phyloP scores from a whole-genome alignment of 1,139 yeast species.

The Pichia sp. region DNA sequence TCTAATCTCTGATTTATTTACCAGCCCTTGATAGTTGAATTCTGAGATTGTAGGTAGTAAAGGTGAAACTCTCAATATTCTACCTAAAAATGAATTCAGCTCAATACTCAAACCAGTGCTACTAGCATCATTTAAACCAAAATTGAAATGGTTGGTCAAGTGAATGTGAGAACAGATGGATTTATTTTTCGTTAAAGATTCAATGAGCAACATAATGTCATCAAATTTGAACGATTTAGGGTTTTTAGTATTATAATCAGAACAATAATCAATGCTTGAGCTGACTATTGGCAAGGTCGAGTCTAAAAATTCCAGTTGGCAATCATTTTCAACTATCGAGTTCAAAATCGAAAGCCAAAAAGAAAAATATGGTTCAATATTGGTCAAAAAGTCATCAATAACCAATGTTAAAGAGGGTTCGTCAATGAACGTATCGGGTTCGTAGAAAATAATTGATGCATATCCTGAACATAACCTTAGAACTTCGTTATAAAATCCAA shows the following conservation, averaged over 20 bases:
- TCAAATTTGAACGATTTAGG: constrained; percentile 30
- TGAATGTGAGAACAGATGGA: constrained; percentile 56
- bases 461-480: constrained; percentile 53
- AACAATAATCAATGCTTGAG: constrained; percentile 13
- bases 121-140: constrained; percentile 28
- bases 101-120: constrained; percentile 46
- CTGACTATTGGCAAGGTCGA: constrained; percentile 44
- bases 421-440: constrained; percentile 55
- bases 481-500: constrained; percentile 38
- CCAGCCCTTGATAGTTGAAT: constrained; percentile 36
- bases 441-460: constrained; percentile 62
- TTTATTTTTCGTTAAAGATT: constrained; percentile 52
- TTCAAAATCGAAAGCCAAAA: constrained; percentile 52
- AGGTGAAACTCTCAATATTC: constrained; percentile 71
- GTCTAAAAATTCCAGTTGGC: constrained; percentile 50
- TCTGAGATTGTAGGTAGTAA: constrained; percentile 43
- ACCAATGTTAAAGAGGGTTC: constrained; percentile 32
- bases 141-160: constrained; percentile 44
- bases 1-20: constrained; percentile 35
- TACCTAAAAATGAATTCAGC: constrained; percentile 61
- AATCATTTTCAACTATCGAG: constrained; percentile 59
- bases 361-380: constrained; percentile 36
- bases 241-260: constrained; percentile 23
- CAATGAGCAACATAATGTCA: constrained; percentile 45
- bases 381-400: constrained; percentile 40